These are phyloP conservation scores for Acanthamoeba royreba DNA, from an alignment of 208 protist species.

Conservation along the genomic window DNA sequence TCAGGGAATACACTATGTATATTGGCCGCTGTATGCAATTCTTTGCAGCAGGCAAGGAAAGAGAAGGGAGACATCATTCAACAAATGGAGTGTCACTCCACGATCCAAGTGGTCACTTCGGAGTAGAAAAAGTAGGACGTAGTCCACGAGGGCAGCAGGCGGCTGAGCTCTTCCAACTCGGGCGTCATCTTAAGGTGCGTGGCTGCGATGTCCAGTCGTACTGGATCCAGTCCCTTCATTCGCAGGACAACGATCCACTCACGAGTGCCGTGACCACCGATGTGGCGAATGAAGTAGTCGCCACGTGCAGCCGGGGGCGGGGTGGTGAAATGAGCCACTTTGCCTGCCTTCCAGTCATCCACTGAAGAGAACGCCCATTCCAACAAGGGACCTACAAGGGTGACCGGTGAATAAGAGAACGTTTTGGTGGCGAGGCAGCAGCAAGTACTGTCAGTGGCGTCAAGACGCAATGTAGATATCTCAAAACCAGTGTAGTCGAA, in stretches of 20 bases:
- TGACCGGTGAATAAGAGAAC: background rate
- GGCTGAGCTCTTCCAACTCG: background rate
- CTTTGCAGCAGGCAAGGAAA: too few species aligned
- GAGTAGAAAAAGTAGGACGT: constrained; percentile 34
- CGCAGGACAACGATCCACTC: constrained; percentile 9
- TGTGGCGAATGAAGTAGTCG: constrained; percentile 37
- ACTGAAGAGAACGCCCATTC: background rate
- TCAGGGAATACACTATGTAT: too few species aligned
- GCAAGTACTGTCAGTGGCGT: background rate
- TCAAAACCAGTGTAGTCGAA: constrained; percentile 28
- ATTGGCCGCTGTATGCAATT: too few species aligned
- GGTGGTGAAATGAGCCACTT: background rate
- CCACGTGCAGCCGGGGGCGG: background rate
- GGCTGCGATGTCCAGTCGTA: background rate
- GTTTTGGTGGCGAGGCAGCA: background rate
- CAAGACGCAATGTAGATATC: background rate
- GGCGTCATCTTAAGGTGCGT: background rate
- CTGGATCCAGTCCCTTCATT: background rate
- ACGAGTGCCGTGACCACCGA: background rate
- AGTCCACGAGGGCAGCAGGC: background rate
- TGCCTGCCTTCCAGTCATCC: background rate
- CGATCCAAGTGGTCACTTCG: constrained; percentile 14
- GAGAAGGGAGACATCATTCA: background rate
- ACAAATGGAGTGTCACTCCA: background rate
- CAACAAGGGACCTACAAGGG: background rate